phyloP scores from a whole-genome alignment of 106 monocot genomes.

The Agapanthus africanus region DNA sequence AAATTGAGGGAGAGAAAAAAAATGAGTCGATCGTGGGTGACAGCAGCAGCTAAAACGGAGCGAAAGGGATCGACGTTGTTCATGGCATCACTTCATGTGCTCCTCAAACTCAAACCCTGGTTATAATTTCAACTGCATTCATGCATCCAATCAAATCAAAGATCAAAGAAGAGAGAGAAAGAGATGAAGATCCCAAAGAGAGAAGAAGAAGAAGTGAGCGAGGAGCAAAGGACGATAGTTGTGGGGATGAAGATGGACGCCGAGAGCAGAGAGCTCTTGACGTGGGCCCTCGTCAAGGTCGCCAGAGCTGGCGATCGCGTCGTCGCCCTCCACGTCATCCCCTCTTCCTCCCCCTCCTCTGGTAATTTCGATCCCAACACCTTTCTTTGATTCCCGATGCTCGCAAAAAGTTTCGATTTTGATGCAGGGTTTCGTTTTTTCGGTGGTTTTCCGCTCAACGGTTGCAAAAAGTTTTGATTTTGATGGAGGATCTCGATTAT shows the following conservation, averaged over 20 bases:
- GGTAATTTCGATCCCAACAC: slow-evolving; percentile 5
- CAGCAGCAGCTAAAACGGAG: too few relatives aligned
- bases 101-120: too few relatives aligned
- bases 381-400: neutral
- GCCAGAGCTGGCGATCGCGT: slow-evolving; percentile 43
- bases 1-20: too few relatives aligned
- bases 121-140: too few relatives aligned
- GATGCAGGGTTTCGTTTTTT: neutral
- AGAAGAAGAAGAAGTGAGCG: neutral
- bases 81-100: too few relatives aligned
- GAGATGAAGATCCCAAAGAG: neutral
- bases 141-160: too few relatives aligned
- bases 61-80: too few relatives aligned
- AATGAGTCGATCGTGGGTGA: too few relatives aligned
- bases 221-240: slow-evolving; percentile 26
- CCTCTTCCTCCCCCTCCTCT: slow-evolving; percentile 1
- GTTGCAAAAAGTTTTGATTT: neutral
- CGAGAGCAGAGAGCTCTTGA: slow-evolving; percentile 47
- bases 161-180: too few relatives aligned
- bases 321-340: slow-evolving; percentile 44
- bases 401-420: slow-evolving; percentile 11
- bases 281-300: slow-evolving; percentile 65
- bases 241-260: slow-evolving; percentile 50
- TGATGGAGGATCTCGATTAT: neutral
- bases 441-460: too few relatives aligned